phyloP scores from a whole-genome alignment of 805 yeast genomes.

The Priceomyces carsonii region DNA sequence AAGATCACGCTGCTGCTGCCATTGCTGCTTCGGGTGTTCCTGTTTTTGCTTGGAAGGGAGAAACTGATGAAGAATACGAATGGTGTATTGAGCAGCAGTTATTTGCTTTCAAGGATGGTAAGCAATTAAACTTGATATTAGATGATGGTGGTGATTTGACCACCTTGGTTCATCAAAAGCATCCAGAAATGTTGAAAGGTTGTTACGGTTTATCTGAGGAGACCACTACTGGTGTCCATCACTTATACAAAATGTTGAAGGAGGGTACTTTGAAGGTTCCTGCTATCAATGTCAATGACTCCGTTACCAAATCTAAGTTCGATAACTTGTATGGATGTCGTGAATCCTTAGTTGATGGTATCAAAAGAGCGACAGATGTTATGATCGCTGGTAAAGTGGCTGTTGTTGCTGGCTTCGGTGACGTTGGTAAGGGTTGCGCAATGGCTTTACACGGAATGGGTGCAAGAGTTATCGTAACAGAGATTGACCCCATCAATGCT shows the following conservation, averaged over 20 bases:
- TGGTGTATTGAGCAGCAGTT: conserved; percentile 99
- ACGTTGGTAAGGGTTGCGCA: conserved; percentile 99
- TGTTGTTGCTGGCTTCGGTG: conserved; percentile 99
- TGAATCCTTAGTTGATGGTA: conserved; percentile 98
- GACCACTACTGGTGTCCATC: conserved; percentile 99
- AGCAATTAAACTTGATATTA: conserved; percentile 93
- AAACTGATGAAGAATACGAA: conserved; percentile 98
- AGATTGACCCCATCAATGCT: conserved; percentile 98
- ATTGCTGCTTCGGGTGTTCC: conserved; percentile 99
- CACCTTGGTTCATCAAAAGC: conserved; percentile 91
- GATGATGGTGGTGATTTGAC: conserved; percentile 99
- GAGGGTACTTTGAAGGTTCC: conserved; percentile 92
- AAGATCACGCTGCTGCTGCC: conserved; percentile 99
- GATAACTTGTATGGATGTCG: conserved; percentile 99
- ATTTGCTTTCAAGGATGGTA: conserved; percentile 93
- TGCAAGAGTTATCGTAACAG: conserved; percentile 96
- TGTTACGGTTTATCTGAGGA: conserved; percentile 98
- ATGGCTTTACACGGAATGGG: conserved; percentile 99
- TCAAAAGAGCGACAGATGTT: conserved; percentile 99
- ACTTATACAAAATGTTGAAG: conserved; percentile 92
- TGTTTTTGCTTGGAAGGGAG: conserved; percentile 99
- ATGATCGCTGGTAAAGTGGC: conserved; percentile 99
- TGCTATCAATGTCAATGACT: conserved; percentile 98
- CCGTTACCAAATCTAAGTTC: conserved; percentile 98
- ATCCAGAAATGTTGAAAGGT: conserved; percentile 95